Conservation (phyloP, 2,329 filamentous ascomycete species). For the Penicillium sp. region DNA sequence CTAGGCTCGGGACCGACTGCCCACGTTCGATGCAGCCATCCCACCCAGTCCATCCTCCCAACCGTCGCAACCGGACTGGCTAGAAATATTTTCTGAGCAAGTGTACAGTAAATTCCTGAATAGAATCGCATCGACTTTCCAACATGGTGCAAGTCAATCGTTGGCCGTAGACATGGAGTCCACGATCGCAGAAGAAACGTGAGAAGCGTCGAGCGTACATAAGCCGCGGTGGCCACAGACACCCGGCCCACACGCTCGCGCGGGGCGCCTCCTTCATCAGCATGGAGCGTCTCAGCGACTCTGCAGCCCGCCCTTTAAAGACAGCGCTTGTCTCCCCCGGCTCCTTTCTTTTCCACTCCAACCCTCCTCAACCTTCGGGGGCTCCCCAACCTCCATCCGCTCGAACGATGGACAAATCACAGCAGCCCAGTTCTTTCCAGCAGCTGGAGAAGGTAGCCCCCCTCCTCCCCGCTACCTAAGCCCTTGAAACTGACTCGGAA, state of each 20-base stretch:
- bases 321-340: slow-evolving; percentile 38
- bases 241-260: slow-evolving; percentile 20
- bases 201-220: slow-evolving; percentile 11
- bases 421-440: slow-evolving; percentile 95
- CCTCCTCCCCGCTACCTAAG: slow-evolving; percentile 2
- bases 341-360: slow-evolving; percentile 35
- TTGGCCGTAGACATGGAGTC: background rate
- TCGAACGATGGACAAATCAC: slow-evolving; percentile 76
- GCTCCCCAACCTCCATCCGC: slow-evolving; percentile 16
- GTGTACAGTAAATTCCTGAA: background rate
- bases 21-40: slow-evolving; percentile 45
- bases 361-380: slow-evolving; percentile 19
- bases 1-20: slow-evolving; percentile 21
- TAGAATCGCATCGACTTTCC: too few species aligned
- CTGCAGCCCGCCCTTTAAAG: slow-evolving; percentile 29
- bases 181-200: background rate
- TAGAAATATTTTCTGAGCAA: slow-evolving; percentile 1
- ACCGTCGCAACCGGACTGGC: slow-evolving; percentile 35
- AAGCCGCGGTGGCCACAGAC: slow-evolving; percentile 14
- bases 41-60: slow-evolving; percentile 43
- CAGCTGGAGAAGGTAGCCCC: slow-evolving; percentile 77
- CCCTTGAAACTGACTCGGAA: slow-evolving; percentile 29
- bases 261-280: slow-evolving; percentile 27
- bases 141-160: too few species aligned
- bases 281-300: slow-evolving; percentile 25